A percentile compares a stretch with the other conserved stretches of the same genome.
phyloP scores from a whole-genome alignment of 371 early-diverging fungal species.

The Rhizopus sp. region DNA sequence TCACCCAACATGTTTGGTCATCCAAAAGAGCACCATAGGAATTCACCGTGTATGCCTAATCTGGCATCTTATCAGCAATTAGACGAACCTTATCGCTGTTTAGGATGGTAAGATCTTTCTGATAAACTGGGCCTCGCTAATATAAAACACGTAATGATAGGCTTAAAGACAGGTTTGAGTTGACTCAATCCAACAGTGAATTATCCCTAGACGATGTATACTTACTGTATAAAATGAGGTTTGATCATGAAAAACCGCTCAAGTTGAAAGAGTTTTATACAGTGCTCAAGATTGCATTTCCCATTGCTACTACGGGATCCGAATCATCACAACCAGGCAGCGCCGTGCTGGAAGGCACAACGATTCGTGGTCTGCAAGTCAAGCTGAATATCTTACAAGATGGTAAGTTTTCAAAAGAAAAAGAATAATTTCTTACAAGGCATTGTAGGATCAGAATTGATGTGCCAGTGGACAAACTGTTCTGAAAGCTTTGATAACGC shows the following conservation, averaged over 20 bases:
- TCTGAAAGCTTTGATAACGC: slow-evolving; percentile 46
- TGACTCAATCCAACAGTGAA: slow-evolving; percentile 13
- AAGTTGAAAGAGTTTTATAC: slow-evolving; percentile 33
- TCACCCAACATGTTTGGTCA: slow-evolving; percentile 4
- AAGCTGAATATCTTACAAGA: slow-evolving; percentile 35
- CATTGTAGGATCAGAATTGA: slow-evolving; percentile 20
- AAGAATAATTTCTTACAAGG: slow-evolving; percentile 10
- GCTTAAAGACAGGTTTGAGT: slow-evolving; percentile 41
- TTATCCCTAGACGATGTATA: slow-evolving; percentile 37
- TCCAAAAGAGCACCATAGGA: slow-evolving; percentile 16
- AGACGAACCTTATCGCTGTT: slow-evolving; percentile 42
- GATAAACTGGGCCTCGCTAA: background rate
- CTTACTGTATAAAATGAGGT: slow-evolving; percentile 29
- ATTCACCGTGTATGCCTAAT: slow-evolving; percentile 28
- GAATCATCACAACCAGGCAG: slow-evolving; percentile 9
- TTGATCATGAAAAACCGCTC: slow-evolving; percentile 36
- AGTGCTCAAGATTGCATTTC: slow-evolving; percentile 41
- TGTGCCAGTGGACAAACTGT: slow-evolving; percentile 62
- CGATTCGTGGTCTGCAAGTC: slow-evolving; percentile 32
- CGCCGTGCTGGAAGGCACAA: slow-evolving; percentile 21
- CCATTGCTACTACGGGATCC: slow-evolving; percentile 12
- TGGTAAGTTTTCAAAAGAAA: slow-evolving; percentile 10
- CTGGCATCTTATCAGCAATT: slow-evolving; percentile 27
- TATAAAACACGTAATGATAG: slow-evolving; percentile 4
- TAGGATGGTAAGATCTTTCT: slow-evolving; percentile 31